A percentile compares a stretch with the other conserved stretches of the same genome.
phyloP scores from a whole-genome alignment of 169 alveolate genomes.

The Eimeria necatrix region DNA sequence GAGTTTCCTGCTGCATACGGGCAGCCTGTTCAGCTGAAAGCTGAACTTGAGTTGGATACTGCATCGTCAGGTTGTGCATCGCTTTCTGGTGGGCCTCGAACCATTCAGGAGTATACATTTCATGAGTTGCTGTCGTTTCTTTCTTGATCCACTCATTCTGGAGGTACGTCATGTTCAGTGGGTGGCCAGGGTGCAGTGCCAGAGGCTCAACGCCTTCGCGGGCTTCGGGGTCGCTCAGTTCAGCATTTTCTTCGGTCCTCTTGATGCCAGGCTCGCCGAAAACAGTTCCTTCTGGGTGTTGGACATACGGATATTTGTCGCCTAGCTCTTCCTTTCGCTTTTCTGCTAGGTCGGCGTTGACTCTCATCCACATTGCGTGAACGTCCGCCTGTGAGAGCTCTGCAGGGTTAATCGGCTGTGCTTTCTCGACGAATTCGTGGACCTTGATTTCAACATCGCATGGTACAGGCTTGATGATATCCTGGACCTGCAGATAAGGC shows the following conservation, averaged over 20 bases:
- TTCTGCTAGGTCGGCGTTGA: constrained; percentile 89
- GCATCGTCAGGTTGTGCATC: constrained; percentile 84
- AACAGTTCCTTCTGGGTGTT: constrained; percentile 82
- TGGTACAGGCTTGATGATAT: constrained; percentile 90
- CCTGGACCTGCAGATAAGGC: constrained; percentile 90
- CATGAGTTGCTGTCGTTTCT: constrained; percentile 85
- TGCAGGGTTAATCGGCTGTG: constrained; percentile 90
- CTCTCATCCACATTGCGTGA: constrained; percentile 94
- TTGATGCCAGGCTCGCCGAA: constrained; percentile 82
- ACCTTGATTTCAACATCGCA: constrained; percentile 90
- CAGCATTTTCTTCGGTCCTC: constrained; percentile 72
- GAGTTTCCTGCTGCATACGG: constrained; percentile 77
- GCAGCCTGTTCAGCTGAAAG: constrained; percentile 88
- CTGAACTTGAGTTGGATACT: constrained; percentile 87
- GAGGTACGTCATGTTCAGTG: constrained; percentile 88
- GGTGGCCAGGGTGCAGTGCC: constrained; percentile 88
- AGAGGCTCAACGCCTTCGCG: constrained; percentile 84
- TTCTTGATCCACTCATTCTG: constrained; percentile 88
- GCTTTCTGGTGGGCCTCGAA: constrained; percentile 88
- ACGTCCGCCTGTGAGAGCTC: constrained; percentile 92
- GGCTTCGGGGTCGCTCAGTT: constrained; percentile 74
- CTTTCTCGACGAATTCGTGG: constrained; percentile 88
- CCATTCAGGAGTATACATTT: constrained; percentile 89
- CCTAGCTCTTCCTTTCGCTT: constrained; percentile 83
- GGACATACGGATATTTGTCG: constrained; percentile 81